Evolutionary conservation across 345 rosid species (phyloP).

Genomic region (Populus ilicifolia): DNA sequence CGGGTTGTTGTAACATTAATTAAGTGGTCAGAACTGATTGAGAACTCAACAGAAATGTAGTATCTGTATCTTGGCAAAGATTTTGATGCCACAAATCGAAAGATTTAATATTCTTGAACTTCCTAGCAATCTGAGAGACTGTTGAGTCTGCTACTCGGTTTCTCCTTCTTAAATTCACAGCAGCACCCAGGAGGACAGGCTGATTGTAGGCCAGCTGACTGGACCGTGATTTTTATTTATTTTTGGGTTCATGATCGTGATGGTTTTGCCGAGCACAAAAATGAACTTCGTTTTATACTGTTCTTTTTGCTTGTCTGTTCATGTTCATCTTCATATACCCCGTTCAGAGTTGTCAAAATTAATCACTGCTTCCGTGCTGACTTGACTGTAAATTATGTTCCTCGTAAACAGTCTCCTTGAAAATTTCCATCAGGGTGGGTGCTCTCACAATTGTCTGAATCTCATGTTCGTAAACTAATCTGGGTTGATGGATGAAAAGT

Average conservation of each 20-base stretch:
- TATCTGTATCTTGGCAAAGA: constrained; percentile 4
- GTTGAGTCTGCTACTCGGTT: background rate
- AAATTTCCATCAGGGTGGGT: no score
- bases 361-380: background rate
- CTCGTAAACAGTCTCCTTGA: background rate
- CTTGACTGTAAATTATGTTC: background rate
- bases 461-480: background rate
- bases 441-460: background rate
- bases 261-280: background rate
- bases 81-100: background rate
- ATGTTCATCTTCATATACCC: background rate
- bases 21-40: constrained; percentile 9
- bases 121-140: background rate
- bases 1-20: constrained; percentile 21
- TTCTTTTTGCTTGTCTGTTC: background rate
- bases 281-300: background rate
- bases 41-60: constrained; percentile 12
- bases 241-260: no score
- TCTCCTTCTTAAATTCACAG: background rate
- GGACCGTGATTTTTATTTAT: background rate
- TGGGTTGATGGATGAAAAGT: background rate
- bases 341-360: background rate
- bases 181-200: background rate
- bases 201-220: background rate
- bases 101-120: constrained; percentile 8